phyloP scores from a whole-genome alignment of 1,139 yeast species.

The Pichia sp. region DNA sequence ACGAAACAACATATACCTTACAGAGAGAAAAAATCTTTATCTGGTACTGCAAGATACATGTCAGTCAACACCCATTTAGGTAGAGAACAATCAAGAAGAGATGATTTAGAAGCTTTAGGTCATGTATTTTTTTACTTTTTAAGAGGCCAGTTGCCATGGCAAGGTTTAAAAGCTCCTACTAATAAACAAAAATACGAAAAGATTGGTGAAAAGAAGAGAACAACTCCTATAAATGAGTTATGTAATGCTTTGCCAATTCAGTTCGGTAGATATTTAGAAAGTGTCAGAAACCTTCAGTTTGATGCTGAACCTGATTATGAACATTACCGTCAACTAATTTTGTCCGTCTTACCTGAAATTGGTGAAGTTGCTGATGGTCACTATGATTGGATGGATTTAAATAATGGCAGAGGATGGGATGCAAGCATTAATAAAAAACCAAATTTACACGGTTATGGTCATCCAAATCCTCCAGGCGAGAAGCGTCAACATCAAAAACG shows the following conservation, averaged over 20 bases:
- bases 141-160: slow-evolving; percentile 97
- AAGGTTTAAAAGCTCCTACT: slow-evolving; percentile 96
- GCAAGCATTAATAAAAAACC: slow-evolving; percentile 71
- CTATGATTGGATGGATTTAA: slow-evolving; percentile 80
- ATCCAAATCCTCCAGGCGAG: slow-evolving; percentile 59
- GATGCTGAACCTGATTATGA: slow-evolving; percentile 77
- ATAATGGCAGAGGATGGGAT: slow-evolving; percentile 81
- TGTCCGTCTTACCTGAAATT: slow-evolving; percentile 55
- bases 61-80: slow-evolving; percentile 96
- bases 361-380: slow-evolving; percentile 52
- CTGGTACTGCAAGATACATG: slow-evolving; percentile 98
- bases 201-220: slow-evolving; percentile 76
- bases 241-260: slow-evolving; percentile 65
- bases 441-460: slow-evolving; percentile 73
- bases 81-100: slow-evolving; percentile 91
- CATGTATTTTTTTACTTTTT: slow-evolving; percentile 92
- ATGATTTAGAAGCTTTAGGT: slow-evolving; percentile 91
- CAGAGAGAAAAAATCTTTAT: slow-evolving; percentile 73
- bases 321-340: slow-evolving; percentile 56
- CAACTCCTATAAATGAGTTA: slow-evolving; percentile 60
- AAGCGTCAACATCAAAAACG: slow-evolving; percentile 42
- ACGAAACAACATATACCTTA: slow-evolving; percentile 54
- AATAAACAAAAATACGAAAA: slow-evolving; percentile 95
- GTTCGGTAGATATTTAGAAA: slow-evolving; percentile 67
- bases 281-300: slow-evolving; percentile 62